These are phyloP conservation scores for Hypoxylon lienhwacheense DNA, from an alignment of 495 filamentous ascomycete genomes.

Conservation along the genomic window DNA sequence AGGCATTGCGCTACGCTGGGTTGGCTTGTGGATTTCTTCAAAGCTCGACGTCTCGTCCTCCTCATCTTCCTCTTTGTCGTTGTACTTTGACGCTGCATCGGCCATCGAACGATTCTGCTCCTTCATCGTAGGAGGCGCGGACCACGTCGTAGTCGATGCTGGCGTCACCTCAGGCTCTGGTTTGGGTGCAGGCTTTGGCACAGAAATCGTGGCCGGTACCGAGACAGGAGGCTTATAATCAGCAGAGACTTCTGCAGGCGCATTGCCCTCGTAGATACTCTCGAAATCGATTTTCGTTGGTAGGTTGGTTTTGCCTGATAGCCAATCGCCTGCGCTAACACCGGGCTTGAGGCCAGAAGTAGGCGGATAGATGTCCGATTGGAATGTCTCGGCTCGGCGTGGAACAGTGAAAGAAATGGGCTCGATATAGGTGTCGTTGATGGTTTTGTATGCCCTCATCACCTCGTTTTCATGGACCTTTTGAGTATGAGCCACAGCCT, in stretches of 20 bases:
- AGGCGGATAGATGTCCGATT: conserved; percentile 94
- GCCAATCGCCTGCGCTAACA: conserved; percentile 79
- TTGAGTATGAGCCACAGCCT: conserved; percentile 25
- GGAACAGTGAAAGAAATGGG: conserved; percentile 97
- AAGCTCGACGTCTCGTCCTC: conserved; percentile 75
- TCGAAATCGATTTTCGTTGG: conserved; percentile 92
- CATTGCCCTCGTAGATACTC: conserved; percentile 82
- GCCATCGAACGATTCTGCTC: conserved; percentile 86
- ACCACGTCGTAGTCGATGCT: conserved; percentile 49
- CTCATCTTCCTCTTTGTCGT: conserved; percentile 67
- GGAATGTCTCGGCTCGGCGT: conserved; percentile 92
- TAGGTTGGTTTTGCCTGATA: conserved; percentile 76
- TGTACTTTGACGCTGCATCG: conserved; percentile 78
- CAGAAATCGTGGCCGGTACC: conserved; percentile 51
- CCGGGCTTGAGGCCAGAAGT: conserved; percentile 75
- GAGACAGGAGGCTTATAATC: conserved; percentile 65
- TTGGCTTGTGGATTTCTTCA: conserved; percentile 71
- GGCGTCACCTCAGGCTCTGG: conserved; percentile 58
- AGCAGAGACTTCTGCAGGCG: conserved; percentile 70
- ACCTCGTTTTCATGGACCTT: conserved; percentile 93
- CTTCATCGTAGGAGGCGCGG: conserved; percentile 67
- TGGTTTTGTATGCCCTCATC: conserved; percentile 93
- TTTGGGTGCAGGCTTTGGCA: conserved; percentile 54
- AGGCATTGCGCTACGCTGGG: conserved; percentile 42
- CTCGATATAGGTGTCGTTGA: conserved; percentile 91